Percentiles rank a stretch among this genome's conserved stretches.
Conservation (phyloP, 768 basidiomycete species). For the Russula lepida region DNA sequence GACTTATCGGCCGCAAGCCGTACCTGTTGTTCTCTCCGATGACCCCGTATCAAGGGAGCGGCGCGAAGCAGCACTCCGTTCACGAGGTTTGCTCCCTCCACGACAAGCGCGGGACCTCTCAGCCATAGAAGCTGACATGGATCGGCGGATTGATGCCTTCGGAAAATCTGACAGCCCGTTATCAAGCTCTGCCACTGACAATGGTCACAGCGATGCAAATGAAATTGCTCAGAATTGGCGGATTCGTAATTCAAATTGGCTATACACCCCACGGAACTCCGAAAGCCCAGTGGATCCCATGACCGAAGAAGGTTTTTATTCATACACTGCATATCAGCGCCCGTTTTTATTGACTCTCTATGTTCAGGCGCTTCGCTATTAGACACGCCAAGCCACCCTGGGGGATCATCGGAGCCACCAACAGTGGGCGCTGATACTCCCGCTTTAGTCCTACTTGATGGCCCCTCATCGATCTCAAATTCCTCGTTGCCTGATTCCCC, state of each 20-base stretch:
- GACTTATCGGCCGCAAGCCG: neutral
- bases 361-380: neutral
- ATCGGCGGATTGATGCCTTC: constrained; percentile 7
- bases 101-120: constrained; percentile 1
- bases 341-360: neutral
- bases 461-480: neutral
- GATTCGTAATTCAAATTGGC: neutral
- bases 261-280: neutral
- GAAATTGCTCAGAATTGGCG: constrained; percentile 17
- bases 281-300: neutral
- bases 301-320: constrained; percentile 5
- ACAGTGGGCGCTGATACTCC: neutral
- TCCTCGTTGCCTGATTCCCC: neutral
- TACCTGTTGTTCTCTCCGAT: constrained; percentile 6
- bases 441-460: neutral
- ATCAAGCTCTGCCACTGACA: neutral
- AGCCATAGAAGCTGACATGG: constrained; percentile 16
- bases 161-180: neutral
- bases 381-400: neutral
- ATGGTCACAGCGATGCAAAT: constrained; percentile 4
- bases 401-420: neutral
- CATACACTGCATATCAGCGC: neutral
- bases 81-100: constrained; percentile 16
- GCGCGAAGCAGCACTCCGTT: constrained; percentile 17
- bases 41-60: constrained; percentile 11